Evolutionary conservation across 805 yeast genomes (phyloP).

Genomic region (Naumovozyma castellii): DNA sequence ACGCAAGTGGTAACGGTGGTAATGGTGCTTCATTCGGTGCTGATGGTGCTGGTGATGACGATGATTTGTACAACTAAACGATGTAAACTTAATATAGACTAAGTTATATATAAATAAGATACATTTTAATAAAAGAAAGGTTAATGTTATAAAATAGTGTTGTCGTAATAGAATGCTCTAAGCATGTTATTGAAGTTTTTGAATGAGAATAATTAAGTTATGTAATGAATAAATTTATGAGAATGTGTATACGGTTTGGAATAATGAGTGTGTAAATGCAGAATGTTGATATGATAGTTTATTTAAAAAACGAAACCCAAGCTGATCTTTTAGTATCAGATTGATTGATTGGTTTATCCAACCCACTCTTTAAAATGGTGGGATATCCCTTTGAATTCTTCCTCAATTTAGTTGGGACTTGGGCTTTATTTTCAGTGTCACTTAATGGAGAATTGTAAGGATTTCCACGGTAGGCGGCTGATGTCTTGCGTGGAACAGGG

Average conservation of each 20-base stretch:
- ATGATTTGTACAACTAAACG: constrained; percentile 49
- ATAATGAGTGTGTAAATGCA: no score
- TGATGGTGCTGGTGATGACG: constrained; percentile 39
- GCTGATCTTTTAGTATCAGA: neutral
- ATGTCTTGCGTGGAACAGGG: neutral
- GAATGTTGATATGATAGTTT: no score
- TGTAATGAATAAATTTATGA: no score
- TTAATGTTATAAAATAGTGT: neutral
- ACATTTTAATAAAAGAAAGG: neutral
- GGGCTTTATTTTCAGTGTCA: neutral
- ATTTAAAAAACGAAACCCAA: constrained; percentile 1
- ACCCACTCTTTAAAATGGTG: neutral
- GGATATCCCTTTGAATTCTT: neutral
- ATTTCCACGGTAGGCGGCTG: neutral
- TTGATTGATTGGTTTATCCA: neutral
- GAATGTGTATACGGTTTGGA: no score
- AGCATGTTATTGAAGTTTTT: no score
- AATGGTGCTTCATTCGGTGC: constrained; percentile 36
- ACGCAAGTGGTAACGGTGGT: constrained; percentile 26
- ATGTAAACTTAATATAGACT: neutral
- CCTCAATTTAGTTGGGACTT: neutral
- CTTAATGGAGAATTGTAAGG: constrained; percentile 4
- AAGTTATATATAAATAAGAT: neutral
- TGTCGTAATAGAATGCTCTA: no score
- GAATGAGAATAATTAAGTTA: no score